Conservation (phyloP, 2,329 filamentous ascomycete genomes). For the Trichoderma semiorbis region DNA sequence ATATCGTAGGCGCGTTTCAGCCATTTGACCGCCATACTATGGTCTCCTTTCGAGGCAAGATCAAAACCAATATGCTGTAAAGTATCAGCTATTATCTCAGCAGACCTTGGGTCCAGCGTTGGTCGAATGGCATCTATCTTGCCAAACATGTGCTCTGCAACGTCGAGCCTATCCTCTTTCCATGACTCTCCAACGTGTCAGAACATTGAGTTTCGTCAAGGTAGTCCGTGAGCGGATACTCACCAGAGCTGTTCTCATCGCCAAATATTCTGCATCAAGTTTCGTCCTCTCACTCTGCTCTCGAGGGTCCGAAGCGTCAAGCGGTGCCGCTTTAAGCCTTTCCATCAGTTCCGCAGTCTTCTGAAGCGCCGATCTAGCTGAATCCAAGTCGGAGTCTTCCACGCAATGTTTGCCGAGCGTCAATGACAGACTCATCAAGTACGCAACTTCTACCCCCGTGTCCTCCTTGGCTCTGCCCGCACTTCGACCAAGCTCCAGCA, state of each 20-base stretch:
- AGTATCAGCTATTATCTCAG: constrained; percentile 63
- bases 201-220: neutral
- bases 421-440: constrained; percentile 64
- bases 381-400: constrained; percentile 53
- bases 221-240: constrained; percentile 22
- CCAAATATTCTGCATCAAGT: constrained; percentile 60
- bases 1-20: constrained; percentile 62
- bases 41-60: constrained; percentile 50
- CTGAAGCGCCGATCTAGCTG: constrained; percentile 60
- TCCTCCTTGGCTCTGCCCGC: constrained; percentile 27
- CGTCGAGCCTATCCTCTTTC: constrained; percentile 67
- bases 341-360: constrained; percentile 56
- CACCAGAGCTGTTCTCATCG: constrained; percentile 65
- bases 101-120: constrained; percentile 44
- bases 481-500: constrained; percentile 58
- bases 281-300: constrained; percentile 22
- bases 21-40: constrained; percentile 64
- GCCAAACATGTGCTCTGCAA: constrained; percentile 73
- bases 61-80: constrained; percentile 70
- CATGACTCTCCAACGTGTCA: constrained; percentile 55
- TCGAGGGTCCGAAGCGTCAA: neutral
- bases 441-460: constrained; percentile 41
- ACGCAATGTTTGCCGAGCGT: constrained; percentile 54
- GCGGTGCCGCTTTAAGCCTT: constrained; percentile 18
- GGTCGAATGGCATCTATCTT: constrained; percentile 48